Conservation (phyloP, 2,329 filamentous ascomycete genomes). For the Colletotrichum orchidophilum region DNA sequence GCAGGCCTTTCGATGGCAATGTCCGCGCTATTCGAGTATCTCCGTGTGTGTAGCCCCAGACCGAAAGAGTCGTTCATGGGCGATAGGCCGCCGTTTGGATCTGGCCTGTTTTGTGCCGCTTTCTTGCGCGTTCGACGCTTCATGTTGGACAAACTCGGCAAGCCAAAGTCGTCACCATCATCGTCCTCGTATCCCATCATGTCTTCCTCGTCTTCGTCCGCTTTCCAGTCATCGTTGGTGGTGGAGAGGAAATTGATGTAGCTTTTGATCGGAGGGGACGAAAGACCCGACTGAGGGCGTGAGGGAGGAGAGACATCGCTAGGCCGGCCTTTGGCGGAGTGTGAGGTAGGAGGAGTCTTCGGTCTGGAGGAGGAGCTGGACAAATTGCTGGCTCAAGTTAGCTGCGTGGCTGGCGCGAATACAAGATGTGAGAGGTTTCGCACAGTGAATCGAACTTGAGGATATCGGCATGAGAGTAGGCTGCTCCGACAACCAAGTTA, state of each 20-base stretch:
- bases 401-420: background rate
- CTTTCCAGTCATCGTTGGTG: conserved; percentile 84
- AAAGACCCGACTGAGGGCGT: conserved; percentile 59
- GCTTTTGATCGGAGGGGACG: conserved; percentile 74
- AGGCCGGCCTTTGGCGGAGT: conserved; percentile 61
- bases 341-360: conserved; percentile 77
- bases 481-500: conserved; percentile 86
- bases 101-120: conserved; percentile 53
- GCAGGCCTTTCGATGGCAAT: conserved; percentile 90
- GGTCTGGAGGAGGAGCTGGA: conserved; percentile 72
- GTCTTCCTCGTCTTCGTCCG: conserved; percentile 78
- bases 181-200: conserved; percentile 83
- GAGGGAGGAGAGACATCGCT: conserved; percentile 67
- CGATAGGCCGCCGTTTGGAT: conserved; percentile 42
- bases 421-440: conserved; percentile 40
- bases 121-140: conserved; percentile 73
- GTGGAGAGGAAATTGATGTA: conserved; percentile 86
- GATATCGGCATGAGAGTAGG: conserved; percentile 96
- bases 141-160: conserved; percentile 93
- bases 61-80: conserved; percentile 50
- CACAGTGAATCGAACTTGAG: conserved; percentile 87
- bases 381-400: conserved; percentile 59
- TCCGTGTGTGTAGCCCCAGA: conserved; percentile 53
- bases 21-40: conserved; percentile 87
- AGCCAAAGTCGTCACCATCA: conserved; percentile 93